Base-by-base conservation (phyloP, 2,329 filamentous ascomycete genomes). In the Graphilbum fragrans region DNA sequence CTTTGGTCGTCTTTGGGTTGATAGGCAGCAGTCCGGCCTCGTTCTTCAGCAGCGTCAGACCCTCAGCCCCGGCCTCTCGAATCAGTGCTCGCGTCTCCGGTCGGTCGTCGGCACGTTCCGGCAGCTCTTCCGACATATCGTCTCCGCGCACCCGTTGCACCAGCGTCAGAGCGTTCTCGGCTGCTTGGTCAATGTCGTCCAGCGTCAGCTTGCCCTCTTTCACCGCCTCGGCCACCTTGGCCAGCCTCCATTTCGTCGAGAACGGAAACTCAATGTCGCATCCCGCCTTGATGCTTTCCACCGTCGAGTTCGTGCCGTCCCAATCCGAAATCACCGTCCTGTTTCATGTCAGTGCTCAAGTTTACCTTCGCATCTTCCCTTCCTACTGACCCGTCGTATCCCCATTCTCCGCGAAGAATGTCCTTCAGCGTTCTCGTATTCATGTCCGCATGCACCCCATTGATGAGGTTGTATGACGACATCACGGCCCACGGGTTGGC, bases 401-500 rank as follows among this genome's bases (percentile, higher is more conserved):
- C 60, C 75, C 74, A 80, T 53, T 80, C 75, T 22, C 69, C 70
- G 19, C 74, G 64, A 20, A 80, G 61, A 18, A 80, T 73, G 20
- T 71, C 63, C 45, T 65, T 69, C n/a, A 80, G 58, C 0, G 67
- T 69, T 42, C 70, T 63, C 14, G 55, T 58, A 48, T 77, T 72
- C 65, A 74, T 69, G 47, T 74, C 72, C 18, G 72, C 69, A 49
- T 79, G 74, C 5, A 71, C 57, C 5, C 78, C 77, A 53, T 82
- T 82, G 49, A 82, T 59, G 23, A 79, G 61, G 50, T 82, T 82
- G 52, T 82, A 83, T 2, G 76, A 76, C 5, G 73, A 72, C 79
- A 83, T 83, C 35, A 82, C 57, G 5, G 77, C 77, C 77, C 77
- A 80, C 3, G 79, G 77, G 42, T 80, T 77, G 14, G 78, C 74